Percentiles rank a stretch among this genome's conserved stretches.
phyloP scores from a whole-genome alignment of 2,329 filamentous ascomycete species.

The Ophiocordyceps camponoti-floridani region DNA sequence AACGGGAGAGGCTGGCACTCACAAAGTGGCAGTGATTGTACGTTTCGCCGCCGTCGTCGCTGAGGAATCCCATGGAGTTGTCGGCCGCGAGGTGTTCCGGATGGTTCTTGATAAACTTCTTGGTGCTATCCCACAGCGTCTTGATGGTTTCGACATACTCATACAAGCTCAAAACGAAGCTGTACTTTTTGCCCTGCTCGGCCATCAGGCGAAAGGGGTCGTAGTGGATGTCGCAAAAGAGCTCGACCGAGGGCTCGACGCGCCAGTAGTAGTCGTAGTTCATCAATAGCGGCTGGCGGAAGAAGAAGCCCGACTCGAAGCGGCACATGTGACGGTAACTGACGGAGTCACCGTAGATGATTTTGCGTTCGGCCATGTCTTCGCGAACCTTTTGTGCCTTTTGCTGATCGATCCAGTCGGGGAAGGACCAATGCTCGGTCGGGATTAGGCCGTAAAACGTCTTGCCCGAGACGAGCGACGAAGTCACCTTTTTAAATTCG shows the following conservation, averaged over 20 bases:
- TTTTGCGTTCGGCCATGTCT: constrained; percentile 85
- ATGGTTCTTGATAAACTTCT: constrained; percentile 81
- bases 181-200: constrained; percentile 95
- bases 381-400: constrained; percentile 80
- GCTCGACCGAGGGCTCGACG: constrained; percentile 89
- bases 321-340: constrained; percentile 99
- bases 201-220: constrained; percentile 95
- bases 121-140: constrained; percentile 86
- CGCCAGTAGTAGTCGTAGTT: constrained; percentile 99
- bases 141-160: constrained; percentile 95
- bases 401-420: constrained; percentile 86
- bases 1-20: constrained; percentile 15
- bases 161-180: constrained; percentile 86
- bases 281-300: constrained; percentile 80
- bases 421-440: constrained; percentile 92
- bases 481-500: constrained; percentile 82
- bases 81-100: constrained; percentile 72
- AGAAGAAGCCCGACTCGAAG: constrained; percentile 98
- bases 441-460: constrained; percentile 83
- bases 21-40: constrained; percentile 98
- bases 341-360: constrained; percentile 94
- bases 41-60: constrained; percentile 73
- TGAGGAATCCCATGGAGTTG: constrained; percentile 83
- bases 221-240: constrained; percentile 89
- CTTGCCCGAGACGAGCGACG: constrained; percentile 76